A percentile compares a stretch with the other conserved stretches of the same genome.
phyloP scores from a whole-genome alignment of 169 alveolate genomes.

The Cryptosporidium canis region DNA sequence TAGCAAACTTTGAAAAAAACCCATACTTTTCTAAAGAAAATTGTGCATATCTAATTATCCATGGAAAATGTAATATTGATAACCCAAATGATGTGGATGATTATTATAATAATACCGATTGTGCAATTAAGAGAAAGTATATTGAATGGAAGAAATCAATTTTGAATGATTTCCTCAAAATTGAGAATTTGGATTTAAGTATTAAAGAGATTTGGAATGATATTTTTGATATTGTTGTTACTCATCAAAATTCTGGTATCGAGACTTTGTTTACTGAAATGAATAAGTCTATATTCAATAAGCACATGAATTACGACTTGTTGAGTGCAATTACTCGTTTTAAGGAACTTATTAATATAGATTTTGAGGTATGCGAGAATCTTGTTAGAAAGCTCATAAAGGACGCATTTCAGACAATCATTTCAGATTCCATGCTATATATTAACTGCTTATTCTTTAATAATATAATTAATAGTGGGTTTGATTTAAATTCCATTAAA shows the following conservation, averaged over 20 bases:
- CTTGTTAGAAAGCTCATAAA: conserved; percentile 18
- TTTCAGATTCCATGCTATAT: conserved; percentile 24
- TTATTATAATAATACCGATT: neutral
- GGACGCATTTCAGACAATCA: conserved; percentile 9
- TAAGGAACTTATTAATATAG: neutral
- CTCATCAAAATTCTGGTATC: neutral
- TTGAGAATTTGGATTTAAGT: conserved; percentile 12
- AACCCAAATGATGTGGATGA: neutral
- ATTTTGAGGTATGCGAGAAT: conserved; percentile 32
- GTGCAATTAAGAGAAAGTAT: conserved; percentile 1
- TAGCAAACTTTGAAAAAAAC: neutral
- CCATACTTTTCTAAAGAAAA: neutral
- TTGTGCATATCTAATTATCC: neutral
- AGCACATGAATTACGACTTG: neutral
- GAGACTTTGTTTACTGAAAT: neutral
- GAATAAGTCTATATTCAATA: neutral
- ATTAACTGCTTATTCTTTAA: neutral
- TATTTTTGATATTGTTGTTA: conserved; percentile 19
- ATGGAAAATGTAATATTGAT: neutral
- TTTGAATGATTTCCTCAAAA: conserved; percentile 2
- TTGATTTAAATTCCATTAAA: conserved; percentile 1
- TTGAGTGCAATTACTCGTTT: neutral
- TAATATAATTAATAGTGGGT: neutral
- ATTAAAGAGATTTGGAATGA: conserved; percentile 21
- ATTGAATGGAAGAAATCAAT: conserved; percentile 42